phyloP scores from a whole-genome alignment of 2,329 filamentous ascomycete genomes.

The Aspergillus glaucus region DNA sequence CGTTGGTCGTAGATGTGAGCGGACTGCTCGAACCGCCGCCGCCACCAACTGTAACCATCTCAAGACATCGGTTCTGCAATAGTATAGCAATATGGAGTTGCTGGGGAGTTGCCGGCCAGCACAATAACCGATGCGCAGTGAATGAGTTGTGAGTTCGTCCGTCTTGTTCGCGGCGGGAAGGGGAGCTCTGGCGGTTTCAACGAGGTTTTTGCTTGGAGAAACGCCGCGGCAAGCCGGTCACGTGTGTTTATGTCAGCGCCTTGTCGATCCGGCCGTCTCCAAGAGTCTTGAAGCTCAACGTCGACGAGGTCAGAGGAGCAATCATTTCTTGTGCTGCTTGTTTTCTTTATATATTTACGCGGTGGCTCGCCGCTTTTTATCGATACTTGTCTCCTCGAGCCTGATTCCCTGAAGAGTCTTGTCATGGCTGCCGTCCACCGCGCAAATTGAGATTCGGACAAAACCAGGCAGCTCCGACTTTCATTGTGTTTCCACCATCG shows the following conservation, averaged over 20 bases:
- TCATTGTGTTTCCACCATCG: background rate
- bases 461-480: slow-evolving; percentile 3
- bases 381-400: background rate
- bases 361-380: background rate
- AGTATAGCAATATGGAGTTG: background rate
- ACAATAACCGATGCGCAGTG: slow-evolving; percentile 9
- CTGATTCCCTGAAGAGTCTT: background rate
- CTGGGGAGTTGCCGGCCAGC: slow-evolving; percentile 2
- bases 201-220: slow-evolving; percentile 16
- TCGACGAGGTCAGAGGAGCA: background rate
- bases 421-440: slow-evolving; percentile 7
- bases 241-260: slow-evolving; percentile 13
- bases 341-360: no score
- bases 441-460: slow-evolving; percentile 7
- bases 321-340: no score
- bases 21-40: slow-evolving; percentile 32
- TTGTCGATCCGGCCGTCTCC: background rate
- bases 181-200: slow-evolving; percentile 14
- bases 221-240: slow-evolving; percentile 7
- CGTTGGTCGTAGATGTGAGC: slow-evolving; percentile 30
- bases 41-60: slow-evolving; percentile 34
- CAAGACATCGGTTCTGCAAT: slow-evolving; percentile 16
- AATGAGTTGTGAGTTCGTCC: slow-evolving; percentile 6
- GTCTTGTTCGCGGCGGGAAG: slow-evolving; percentile 13
- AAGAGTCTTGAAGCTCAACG: background rate